Evolutionary conservation across 148 eudicot genomes (phyloP).

Genomic region (Euryodendron excelsum): DNA sequence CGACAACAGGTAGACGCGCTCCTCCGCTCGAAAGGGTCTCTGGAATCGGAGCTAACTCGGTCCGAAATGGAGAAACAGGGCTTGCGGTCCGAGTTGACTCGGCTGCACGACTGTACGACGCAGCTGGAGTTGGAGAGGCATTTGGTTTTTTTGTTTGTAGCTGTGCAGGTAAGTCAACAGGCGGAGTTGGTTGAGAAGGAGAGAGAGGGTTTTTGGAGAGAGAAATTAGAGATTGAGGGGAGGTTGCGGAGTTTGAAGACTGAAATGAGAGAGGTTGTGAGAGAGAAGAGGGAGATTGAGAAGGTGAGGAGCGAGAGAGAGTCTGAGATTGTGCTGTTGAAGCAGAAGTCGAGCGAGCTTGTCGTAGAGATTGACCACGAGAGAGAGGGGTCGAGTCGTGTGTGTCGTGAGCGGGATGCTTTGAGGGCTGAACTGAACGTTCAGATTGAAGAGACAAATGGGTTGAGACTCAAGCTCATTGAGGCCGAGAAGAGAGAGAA

Average conservation of each 20-base stretch:
- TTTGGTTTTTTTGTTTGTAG: constrained; percentile 36
- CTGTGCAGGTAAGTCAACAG: constrained; percentile 21
- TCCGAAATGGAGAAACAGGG: constrained; percentile 35
- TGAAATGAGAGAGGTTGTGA: constrained; percentile 31
- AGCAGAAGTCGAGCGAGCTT: constrained; percentile 26
- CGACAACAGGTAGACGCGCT: constrained; percentile 55
- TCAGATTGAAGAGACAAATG: constrained; percentile 27
- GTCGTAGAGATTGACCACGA: constrained; percentile 28
- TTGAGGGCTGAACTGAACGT: constrained; percentile 18
- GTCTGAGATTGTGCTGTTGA: constrained; percentile 38
- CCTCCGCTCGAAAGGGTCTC: constrained; percentile 34
- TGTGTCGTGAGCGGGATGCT: constrained; percentile 33
- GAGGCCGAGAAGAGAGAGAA: constrained; percentile 35
- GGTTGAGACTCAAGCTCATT: constrained; percentile 28
- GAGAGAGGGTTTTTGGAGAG: constrained; percentile 30
- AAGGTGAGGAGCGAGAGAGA: constrained; percentile 34
- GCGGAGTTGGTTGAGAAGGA: constrained; percentile 23
- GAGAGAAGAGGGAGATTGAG: constrained; percentile 44
- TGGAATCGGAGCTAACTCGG: constrained; percentile 52
- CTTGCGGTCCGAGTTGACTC: constrained; percentile 42
- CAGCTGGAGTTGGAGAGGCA: constrained; percentile 35
- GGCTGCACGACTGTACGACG: constrained; percentile 26
- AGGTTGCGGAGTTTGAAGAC: constrained; percentile 35
- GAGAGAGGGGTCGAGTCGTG: constrained; percentile 18
- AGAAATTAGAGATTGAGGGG: constrained; percentile 30